Evolutionary conservation across 1,139 yeast genomes (phyloP).

Genomic region (Yamadazyma atmosphaerica): DNA sequence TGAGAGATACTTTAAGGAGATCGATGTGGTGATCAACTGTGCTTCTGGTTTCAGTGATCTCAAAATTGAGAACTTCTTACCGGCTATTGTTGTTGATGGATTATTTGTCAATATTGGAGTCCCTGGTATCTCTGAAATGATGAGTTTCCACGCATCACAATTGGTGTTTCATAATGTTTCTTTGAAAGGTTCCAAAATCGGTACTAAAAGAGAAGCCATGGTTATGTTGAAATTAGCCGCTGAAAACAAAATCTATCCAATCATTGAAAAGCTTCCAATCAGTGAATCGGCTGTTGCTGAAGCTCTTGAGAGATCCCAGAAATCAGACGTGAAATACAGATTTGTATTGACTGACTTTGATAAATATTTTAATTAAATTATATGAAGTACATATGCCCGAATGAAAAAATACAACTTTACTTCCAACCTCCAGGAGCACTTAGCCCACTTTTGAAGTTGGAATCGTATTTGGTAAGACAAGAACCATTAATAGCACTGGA

Average conservation of each 20-base stretch:
- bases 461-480: neutral
- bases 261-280: slow-evolving; percentile 44
- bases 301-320: slow-evolving; percentile 33
- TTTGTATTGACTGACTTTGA: slow-evolving; percentile 60
- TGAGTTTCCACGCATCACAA: slow-evolving; percentile 24
- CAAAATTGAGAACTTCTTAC: slow-evolving; percentile 30
- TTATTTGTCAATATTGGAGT: slow-evolving; percentile 55
- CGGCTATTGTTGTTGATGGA: slow-evolving; percentile 39
- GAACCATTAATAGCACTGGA: slow-evolving; percentile 11
- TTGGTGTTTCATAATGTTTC: slow-evolving; percentile 31
- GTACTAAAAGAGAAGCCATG: slow-evolving; percentile 36
- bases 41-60: slow-evolving; percentile 42
- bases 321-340: slow-evolving; percentile 63
- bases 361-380: slow-evolving; percentile 23
- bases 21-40: slow-evolving; percentile 52
- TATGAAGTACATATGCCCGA: too few species aligned
- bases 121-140: slow-evolving; percentile 34
- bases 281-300: slow-evolving; percentile 27
- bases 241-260: slow-evolving; percentile 38
- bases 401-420: too few species aligned
- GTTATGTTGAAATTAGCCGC: slow-evolving; percentile 43
- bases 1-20: slow-evolving; percentile 27
- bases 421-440: neutral
- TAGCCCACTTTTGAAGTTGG: neutral
- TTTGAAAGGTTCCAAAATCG: slow-evolving; percentile 37